A percentile compares a stretch with the other conserved stretches of the same genome.
phyloP scores from a whole-genome alignment of 1,284 basidiomycete genomes.

The Athelia sp. region DNA sequence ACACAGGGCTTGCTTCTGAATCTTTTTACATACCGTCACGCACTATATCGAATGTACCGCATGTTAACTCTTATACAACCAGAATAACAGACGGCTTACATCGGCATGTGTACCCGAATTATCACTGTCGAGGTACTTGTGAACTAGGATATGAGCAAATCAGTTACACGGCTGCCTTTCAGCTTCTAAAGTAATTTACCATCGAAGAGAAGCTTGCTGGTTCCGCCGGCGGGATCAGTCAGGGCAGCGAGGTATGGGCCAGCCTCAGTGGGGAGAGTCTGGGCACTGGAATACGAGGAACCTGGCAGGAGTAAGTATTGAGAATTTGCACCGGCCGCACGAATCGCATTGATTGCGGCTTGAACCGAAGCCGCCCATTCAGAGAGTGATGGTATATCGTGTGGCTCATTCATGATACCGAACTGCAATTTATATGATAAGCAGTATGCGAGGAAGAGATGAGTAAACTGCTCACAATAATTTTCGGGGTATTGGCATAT shows the following conservation, averaged over 20 bases:
- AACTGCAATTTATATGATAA: slow-evolving; percentile 18
- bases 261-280: slow-evolving; percentile 45
- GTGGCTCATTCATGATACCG: slow-evolving; percentile 51
- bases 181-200: slow-evolving; percentile 24
- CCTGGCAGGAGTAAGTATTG: slow-evolving; percentile 45
- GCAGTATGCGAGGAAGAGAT: not conserved
- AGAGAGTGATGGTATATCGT: slow-evolving; percentile 36
- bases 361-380: slow-evolving; percentile 44
- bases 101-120: slow-evolving; percentile 50
- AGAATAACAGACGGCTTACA: slow-evolving; percentile 20
- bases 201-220: slow-evolving; percentile 51
- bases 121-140: slow-evolving; percentile 59
- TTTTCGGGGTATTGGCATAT: slow-evolving; percentile 28
- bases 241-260: slow-evolving; percentile 46
- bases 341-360: slow-evolving; percentile 44
- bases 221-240: slow-evolving; percentile 48
- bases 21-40: slow-evolving; percentile 23
- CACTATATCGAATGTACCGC: not conserved
- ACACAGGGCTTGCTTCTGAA: not conserved
- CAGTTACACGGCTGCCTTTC: too few species aligned
- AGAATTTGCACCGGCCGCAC: slow-evolving; percentile 37
- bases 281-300: slow-evolving; percentile 37
- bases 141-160: slow-evolving; percentile 31
- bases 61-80: too few species aligned
- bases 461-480: not conserved